Base-by-base conservation (phyloP, 1,139 yeast species). In the Nakaseomyces uthaithaninus region DNA sequence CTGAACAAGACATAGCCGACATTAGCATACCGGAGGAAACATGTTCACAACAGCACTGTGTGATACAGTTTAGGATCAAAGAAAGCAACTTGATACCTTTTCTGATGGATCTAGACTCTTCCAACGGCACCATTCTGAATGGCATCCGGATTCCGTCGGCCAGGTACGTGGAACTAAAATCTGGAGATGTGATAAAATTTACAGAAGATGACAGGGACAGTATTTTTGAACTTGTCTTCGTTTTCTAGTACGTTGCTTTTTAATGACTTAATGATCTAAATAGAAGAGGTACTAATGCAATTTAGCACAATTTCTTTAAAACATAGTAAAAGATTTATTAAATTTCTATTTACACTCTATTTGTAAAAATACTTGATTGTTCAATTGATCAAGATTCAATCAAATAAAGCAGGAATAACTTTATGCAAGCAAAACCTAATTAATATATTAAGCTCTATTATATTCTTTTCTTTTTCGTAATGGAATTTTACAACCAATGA, bases 41-140 rank as follows among this genome's bases (percentile, higher is more conserved):
- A 1, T 68, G 73, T 33, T 72, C 78, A 1, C 67, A 69, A 41
- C 74, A 72, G 49, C 82, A 76, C 48, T 77, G 80, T 8, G 81
- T 67, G 1, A 59, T 77, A 9, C 82, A 76, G 47, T 75, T 71
- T 46, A 55, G 74, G 19, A 45, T 46, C 27, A 24, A 18, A 16
- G 47, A 49, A 16, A 42, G 51, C 14, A 42, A 36, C 4, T 35
- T 43, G 16, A 38, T 63, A 10, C 69, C 74, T 2, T 76, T 72
- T 45, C 40, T 77, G 5, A 67, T 75, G 27, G 82, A 76, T 48
- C 54, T 77, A 20, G 71, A 68, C 16, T 71, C 79, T 1, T 65
- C 75, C 2, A 71, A 74, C 47, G 80, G 80, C 0, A 74, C 80
- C 0, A 58, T 58, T 35, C 51, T 77, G 27, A 75, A 76, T 50